Percentiles rank a stretch among this genome's conserved stretches.
Evolutionary conservation across 1,139 yeast genomes (phyloP).

Genomic region (Pichia sp.): DNA sequence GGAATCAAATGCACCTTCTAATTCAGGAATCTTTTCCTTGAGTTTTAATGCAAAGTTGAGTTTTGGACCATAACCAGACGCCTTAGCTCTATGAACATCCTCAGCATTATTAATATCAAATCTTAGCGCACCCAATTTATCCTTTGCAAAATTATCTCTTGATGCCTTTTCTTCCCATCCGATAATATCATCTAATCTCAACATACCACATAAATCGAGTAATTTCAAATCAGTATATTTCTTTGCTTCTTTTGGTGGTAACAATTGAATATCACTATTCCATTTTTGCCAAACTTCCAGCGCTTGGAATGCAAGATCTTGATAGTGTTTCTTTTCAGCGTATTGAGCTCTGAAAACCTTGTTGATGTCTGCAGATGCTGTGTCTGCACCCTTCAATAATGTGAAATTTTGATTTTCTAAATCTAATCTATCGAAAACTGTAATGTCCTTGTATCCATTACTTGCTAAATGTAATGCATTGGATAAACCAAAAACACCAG

Average conservation of each 20-base stretch:
- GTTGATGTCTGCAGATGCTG: constrained; percentile 43
- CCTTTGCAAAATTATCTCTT: constrained; percentile 29
- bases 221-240: constrained; percentile 27
- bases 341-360: constrained; percentile 34
- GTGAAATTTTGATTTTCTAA: constrained; percentile 31
- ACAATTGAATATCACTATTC: constrained; percentile 29
- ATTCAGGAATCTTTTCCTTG: constrained; percentile 19
- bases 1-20: constrained; percentile 36
- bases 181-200: constrained; percentile 31
- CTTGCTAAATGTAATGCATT: constrained; percentile 38
- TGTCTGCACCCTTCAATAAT: constrained; percentile 37
- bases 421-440: constrained; percentile 36
- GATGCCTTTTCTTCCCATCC: constrained; percentile 31
- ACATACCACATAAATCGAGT: constrained; percentile 32
- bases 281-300: constrained; percentile 35
- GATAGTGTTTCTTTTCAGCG: constrained; percentile 38
- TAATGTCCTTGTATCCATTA: constrained; percentile 30
- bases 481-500: constrained; percentile 48
- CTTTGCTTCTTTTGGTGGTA: constrained; percentile 26
- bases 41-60: constrained; percentile 25
- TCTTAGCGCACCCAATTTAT: constrained; percentile 33
- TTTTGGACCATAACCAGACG: constrained; percentile 30
- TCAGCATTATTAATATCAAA: constrained; percentile 27
- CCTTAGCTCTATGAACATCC: constrained; percentile 20
- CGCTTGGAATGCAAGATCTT: constrained; percentile 38